These are phyloP conservation scores for Chalciporus sp. DNA, from an alignment of 1,284 basidiomycete species.

Conservation along the genomic window DNA sequence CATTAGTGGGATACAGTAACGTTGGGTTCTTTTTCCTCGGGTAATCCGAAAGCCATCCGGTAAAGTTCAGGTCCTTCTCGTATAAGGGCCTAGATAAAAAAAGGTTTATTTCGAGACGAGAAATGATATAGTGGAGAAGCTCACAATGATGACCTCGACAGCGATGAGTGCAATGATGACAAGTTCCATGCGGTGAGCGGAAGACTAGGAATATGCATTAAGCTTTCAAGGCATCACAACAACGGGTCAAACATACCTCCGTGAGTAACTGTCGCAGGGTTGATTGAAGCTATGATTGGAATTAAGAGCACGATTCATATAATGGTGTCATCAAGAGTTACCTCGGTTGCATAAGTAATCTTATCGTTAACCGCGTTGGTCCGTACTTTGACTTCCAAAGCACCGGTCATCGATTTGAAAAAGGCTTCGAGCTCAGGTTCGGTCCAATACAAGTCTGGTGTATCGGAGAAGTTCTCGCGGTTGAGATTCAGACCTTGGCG, in stretches of 20 bases:
- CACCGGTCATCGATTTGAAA: conserved; percentile 80
- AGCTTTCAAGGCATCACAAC: background rate
- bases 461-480: conserved; percentile 86
- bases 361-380: conserved; percentile 87
- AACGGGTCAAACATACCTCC: conserved; percentile 50
- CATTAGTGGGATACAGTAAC: conserved; percentile 3
- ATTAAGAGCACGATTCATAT: conserved; percentile 5
- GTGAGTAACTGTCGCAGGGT: conserved; percentile 77
- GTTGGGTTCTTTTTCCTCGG: conserved; percentile 14
- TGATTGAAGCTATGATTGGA: conserved; percentile 56
- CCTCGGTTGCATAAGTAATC: conserved; percentile 91
- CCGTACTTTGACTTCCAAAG: conserved; percentile 80
- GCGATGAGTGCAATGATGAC: conserved; percentile 90
- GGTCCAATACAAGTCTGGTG: conserved; percentile 90
- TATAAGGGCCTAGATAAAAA: conserved; percentile 38
- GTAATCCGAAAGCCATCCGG: conserved; percentile 27
- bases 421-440: conserved; percentile 88
- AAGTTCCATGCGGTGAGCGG: conserved; percentile 86
- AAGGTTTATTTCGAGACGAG: conserved; percentile 44
- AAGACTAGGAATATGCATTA: conserved; percentile 55
- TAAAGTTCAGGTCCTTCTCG: conserved; percentile 36
- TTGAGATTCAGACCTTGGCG: conserved; percentile 87
- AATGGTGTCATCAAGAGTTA: conserved; percentile 27
- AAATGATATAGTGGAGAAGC: conserved; percentile 31
- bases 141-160: conserved; percentile 86